Conservation (phyloP, 164 flowering plant genomes). For the Protea cynaroides region DNA sequence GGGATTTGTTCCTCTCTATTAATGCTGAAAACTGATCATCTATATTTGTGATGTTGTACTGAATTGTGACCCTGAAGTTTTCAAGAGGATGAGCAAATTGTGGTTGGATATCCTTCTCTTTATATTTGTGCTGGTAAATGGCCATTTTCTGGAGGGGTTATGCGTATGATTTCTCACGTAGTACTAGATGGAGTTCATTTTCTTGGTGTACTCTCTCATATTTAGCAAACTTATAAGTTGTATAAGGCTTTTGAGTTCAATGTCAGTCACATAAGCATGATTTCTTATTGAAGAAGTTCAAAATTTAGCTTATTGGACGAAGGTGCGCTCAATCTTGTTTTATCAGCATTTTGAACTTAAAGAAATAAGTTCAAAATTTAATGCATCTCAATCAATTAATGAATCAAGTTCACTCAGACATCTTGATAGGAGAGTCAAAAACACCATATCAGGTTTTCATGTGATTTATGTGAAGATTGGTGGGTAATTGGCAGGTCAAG, state of each 20-base stretch:
- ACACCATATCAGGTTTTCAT: constrained; percentile 16
- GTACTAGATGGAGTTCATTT: too few relatives aligned
- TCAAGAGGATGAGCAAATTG: too few relatives aligned
- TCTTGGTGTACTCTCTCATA: too few relatives aligned
- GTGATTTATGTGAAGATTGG: constrained; percentile 45
- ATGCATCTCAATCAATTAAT: background rate
- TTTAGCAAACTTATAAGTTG: too few relatives aligned
- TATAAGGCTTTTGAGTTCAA: background rate
- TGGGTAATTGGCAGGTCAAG: constrained; percentile 72
- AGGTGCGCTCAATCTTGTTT: background rate
- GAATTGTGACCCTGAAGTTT: too few relatives aligned
- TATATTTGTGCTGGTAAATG: too few relatives aligned
- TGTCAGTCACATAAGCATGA: background rate
- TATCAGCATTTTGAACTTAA: background rate
- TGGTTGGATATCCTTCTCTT: too few relatives aligned
- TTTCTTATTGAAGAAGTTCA: background rate
- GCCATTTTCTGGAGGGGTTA: too few relatives aligned
- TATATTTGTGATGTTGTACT: too few relatives aligned
- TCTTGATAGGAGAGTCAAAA: constrained; percentile 1
- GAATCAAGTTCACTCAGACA: background rate
- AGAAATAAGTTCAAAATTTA: background rate
- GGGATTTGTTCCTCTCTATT: too few relatives aligned
- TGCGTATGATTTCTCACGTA: too few relatives aligned
- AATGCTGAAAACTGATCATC: too few relatives aligned
- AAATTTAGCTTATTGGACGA: background rate